These are phyloP conservation scores for Amaranthus tricolor DNA, from an alignment of 179 eudicot genomes.

Conservation along the genomic window DNA sequence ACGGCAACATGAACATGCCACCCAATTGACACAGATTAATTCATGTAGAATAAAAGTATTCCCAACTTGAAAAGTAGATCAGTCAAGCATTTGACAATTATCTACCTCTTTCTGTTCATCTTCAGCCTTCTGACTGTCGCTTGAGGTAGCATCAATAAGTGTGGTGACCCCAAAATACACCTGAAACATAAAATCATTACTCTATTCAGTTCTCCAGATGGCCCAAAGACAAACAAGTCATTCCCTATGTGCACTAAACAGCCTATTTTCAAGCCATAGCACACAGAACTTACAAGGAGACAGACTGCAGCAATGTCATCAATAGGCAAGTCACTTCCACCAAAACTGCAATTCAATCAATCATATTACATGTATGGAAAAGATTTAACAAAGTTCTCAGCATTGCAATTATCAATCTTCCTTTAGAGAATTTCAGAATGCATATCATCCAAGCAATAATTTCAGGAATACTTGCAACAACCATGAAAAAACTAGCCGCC, in stretches of 20 bases:
- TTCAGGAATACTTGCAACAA: neutral
- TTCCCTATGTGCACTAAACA: neutral
- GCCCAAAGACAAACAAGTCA: neutral
- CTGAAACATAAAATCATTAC: conserved; percentile 32
- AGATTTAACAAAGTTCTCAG: conserved; percentile 11
- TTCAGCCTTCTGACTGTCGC: conserved; percentile 72
- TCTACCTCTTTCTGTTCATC: conserved; percentile 95
- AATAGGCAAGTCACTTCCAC: conserved; percentile 77
- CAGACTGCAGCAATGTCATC: conserved; percentile 93
- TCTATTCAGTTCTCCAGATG: neutral
- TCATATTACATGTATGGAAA: conserved; percentile 13
- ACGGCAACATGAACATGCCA: neutral
- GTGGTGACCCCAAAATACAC: conserved; percentile 93
- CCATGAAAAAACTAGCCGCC: neutral
- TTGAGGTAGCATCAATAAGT: conserved; percentile 72
- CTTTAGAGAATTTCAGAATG: neutral
- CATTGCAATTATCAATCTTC: neutral
- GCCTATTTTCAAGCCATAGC: conserved; percentile 12
- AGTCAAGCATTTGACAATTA: conserved; percentile 4
- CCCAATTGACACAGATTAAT: neutral
- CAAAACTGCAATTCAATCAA: conserved; percentile 52
- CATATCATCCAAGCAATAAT: neutral
- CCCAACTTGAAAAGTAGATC: neutral
- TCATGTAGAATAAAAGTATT: neutral
- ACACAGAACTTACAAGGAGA: conserved; percentile 62